These are phyloP conservation scores for Paecilomyces dactylethromorphus DNA, from an alignment of 2,329 filamentous ascomycete species.

Conservation along the genomic window DNA sequence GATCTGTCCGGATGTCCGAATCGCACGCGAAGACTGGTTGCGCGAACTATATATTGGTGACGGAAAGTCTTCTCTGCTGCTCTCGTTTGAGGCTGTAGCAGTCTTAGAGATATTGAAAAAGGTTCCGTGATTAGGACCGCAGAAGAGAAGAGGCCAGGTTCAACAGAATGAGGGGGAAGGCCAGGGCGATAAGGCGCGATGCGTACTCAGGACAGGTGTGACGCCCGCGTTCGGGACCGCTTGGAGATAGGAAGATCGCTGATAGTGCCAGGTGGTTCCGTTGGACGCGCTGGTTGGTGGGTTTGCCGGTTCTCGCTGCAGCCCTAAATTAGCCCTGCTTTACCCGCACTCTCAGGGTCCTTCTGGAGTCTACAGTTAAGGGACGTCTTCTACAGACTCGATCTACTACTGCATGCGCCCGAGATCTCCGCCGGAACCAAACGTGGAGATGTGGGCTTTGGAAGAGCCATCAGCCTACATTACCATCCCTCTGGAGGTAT, in stretches of 20 bases:
- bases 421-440: background rate
- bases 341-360: background rate
- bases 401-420: background rate
- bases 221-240: no score
- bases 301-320: background rate
- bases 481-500: background rate
- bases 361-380: background rate
- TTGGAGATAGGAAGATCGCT: background rate
- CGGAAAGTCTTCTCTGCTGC: constrained; percentile 1
- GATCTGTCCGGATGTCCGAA: background rate
- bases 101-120: background rate
- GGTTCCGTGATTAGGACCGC: background rate
- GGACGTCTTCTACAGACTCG: background rate
- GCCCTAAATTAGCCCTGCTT: background rate
- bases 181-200: background rate
- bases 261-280: background rate
- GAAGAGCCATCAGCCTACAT: background rate
- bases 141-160: background rate
- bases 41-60: background rate
- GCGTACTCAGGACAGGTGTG: background rate
- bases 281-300: background rate
- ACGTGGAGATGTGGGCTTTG: background rate
- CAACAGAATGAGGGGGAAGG: background rate
- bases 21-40: background rate
- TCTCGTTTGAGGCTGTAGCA: background rate